phyloP scores from a whole-genome alignment of 805 yeast genomes.

The Candida pseudoglaebosa region DNA sequence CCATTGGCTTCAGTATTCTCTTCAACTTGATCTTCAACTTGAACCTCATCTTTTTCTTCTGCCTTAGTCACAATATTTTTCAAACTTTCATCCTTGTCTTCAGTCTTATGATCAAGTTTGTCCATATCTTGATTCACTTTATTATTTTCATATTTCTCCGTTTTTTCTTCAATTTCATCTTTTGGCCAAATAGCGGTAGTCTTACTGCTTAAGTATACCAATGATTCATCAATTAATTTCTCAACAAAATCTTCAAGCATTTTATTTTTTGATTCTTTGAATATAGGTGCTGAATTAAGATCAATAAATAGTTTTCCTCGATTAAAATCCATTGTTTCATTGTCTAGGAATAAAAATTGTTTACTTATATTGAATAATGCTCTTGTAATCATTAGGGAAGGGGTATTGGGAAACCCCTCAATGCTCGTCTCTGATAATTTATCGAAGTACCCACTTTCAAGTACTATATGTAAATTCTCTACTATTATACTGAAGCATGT shows the following conservation, averaged over 20 bases:
- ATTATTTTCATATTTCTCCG: background rate
- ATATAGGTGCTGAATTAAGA: conserved; percentile 12
- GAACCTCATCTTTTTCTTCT: background rate
- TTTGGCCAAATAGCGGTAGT: background rate
- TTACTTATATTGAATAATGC: conserved; percentile 17
- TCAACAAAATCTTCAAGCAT: conserved; percentile 20
- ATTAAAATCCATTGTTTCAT: conserved; percentile 5
- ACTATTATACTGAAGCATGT: background rate
- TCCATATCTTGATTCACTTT: conserved; percentile 3
- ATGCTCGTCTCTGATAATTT: background rate
- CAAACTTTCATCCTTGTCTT: too few relatives aligned
- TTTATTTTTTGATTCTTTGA: conserved; percentile 24
- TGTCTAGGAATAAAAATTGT: conserved; percentile 9
- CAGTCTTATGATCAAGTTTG: too few relatives aligned
- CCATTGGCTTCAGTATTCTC: background rate
- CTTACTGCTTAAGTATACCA: conserved; percentile 3
- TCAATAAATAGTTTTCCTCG: conserved; percentile 21
- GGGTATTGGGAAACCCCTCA: conserved; percentile 9
- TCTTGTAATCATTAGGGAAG: conserved; percentile 17
- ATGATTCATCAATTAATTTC: conserved; percentile 9
- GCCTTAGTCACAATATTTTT: background rate
- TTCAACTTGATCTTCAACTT: conserved; percentile 1
- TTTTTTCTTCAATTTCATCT: background rate
- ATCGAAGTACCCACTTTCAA: background rate
- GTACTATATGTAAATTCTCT: background rate